Base-by-base conservation (phyloP, 352 stramenopile species). In the Pythium dissimile region DNA sequence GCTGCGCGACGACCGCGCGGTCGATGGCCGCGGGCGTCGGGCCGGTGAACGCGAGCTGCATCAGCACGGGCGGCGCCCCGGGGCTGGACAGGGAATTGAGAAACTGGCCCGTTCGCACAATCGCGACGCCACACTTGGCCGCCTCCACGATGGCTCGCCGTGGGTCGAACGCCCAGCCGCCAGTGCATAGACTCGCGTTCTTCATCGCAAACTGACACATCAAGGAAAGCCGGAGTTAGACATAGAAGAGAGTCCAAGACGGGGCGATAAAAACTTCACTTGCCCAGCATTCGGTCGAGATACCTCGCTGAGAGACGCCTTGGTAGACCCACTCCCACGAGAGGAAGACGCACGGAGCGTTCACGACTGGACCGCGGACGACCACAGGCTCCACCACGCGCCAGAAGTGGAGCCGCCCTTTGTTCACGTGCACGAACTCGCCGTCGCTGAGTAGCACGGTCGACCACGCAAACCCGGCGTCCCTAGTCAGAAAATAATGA, bases 291-390 rank as follows among this genome's bases (percentile, higher is more conserved):
- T 92, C 82, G 10, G 77, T 86, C 4, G 79, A 89, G 48, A 94
- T 92, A 7, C 84, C 81, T 15, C 72, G 77, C 44, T 89, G 80
- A 0, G 84, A 89, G 37, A 92, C 84, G 46, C 84, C 84, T 44
- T 94, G 84, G 55, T 89, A 94, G 6, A 91, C 75, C 84, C 84
- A 94, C 37, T 94, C 81, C 84, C 84, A 94, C 0, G 78, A 88
- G 26, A 94, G 64, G 45, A 91, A 92, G 30, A 91, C 80, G 41
- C 82, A 89, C 11, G 79, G 80, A 13, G 77, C 66, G n/a, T 59
- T 65, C 43, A 77, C 69, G 26, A 76, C 69, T 9, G 58, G 70
- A 18, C 64, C 67, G 41, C 34, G 67, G 31, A 71, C 43, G 20
- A 49, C 59, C 18, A 75, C 65, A 32, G 74, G 62, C 55, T 88